These are phyloP conservation scores for Trichosporon sp. DNA, from an alignment of 1,284 basidiomycete genomes.

Conservation along the genomic window DNA sequence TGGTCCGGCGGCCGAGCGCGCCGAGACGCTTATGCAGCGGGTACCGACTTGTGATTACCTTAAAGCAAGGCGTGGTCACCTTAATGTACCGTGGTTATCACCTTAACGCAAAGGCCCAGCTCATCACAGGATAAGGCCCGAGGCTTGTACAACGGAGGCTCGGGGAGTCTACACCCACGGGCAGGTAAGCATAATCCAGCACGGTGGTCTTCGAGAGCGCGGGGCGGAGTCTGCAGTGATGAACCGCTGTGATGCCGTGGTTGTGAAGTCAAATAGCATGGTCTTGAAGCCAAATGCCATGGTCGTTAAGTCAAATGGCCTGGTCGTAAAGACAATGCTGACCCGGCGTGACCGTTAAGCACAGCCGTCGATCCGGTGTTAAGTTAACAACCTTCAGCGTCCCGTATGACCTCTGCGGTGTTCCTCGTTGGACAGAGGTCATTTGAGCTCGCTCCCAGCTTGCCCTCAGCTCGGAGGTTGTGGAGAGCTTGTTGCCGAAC, in stretches of 20 bases:
- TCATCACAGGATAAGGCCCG: not conserved
- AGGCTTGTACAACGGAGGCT: not conserved
- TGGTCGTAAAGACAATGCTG: not conserved
- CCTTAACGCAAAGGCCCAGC: not conserved
- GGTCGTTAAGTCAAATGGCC: not conserved
- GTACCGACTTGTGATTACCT: not conserved
- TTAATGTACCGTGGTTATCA: not conserved
- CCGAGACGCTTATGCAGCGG: not conserved
- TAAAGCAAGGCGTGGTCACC: not conserved
- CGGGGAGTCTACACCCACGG: not conserved
- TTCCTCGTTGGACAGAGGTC: not conserved
- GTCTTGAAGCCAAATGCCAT: not conserved
- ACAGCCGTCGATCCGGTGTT: not conserved
- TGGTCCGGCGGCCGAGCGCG: not conserved
- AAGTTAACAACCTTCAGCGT: not conserved
- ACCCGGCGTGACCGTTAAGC: not conserved
- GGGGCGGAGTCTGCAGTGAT: no score
- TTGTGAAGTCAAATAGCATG: not conserved
- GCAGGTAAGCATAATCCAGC: slow-evolving; percentile 3
- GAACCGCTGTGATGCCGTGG: not conserved
- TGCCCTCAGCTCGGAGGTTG: no score
- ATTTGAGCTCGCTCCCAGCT: no score
- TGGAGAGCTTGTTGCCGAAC: not conserved
- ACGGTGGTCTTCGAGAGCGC: not conserved
- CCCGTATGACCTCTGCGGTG: not conserved